These are phyloP conservation scores for Diaporthe longicolla DNA, from an alignment of 2,329 filamentous ascomycete genomes.

Conservation along the genomic window DNA sequence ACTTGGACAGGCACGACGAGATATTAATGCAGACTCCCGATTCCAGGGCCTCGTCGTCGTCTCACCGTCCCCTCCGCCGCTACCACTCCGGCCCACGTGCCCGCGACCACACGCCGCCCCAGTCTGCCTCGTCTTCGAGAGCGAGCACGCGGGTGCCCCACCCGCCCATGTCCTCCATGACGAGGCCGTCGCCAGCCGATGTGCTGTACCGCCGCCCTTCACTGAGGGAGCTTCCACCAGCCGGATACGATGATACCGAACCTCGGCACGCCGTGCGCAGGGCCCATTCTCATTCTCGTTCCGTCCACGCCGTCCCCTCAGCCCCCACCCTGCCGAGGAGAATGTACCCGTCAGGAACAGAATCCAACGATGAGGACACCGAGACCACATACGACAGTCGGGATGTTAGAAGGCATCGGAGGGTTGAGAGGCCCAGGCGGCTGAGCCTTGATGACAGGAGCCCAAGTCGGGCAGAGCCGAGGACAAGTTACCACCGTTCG, in stretches of 20 bases:
- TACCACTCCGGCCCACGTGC: slow-evolving; percentile 35
- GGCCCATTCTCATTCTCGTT: slow-evolving; percentile 44
- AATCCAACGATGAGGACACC: slow-evolving; percentile 56
- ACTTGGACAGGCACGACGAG: slow-evolving; percentile 35
- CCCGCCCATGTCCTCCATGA: slow-evolving; percentile 49
- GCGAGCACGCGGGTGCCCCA: slow-evolving; percentile 51
- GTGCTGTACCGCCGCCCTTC: slow-evolving; percentile 45
- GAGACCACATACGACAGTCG: slow-evolving; percentile 54
- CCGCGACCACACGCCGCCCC: slow-evolving; percentile 40
- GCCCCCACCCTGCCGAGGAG: slow-evolving; percentile 54
- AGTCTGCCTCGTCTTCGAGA: slow-evolving; percentile 45
- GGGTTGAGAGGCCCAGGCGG: slow-evolving; percentile 41
- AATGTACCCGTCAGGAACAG: slow-evolving; percentile 52
- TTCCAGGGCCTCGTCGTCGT: slow-evolving; percentile 42
- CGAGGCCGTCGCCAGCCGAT: slow-evolving; percentile 44
- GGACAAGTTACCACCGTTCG: slow-evolving; percentile 31
- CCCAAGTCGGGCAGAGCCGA: slow-evolving; percentile 35
- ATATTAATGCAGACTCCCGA: slow-evolving; percentile 39
- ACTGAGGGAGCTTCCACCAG: slow-evolving; percentile 9
- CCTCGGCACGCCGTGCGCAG: slow-evolving; percentile 50
- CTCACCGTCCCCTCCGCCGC: slow-evolving; percentile 35
- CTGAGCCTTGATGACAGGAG: slow-evolving; percentile 37
- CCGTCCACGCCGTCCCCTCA: slow-evolving; percentile 49
- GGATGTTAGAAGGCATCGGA: slow-evolving; percentile 49
- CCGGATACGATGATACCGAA: slow-evolving; percentile 48